A percentile compares a stretch with the other conserved stretches of the same genome.
Conservation (phyloP, 192 early-diverging fungal species). For the Podila minutissima region DNA sequence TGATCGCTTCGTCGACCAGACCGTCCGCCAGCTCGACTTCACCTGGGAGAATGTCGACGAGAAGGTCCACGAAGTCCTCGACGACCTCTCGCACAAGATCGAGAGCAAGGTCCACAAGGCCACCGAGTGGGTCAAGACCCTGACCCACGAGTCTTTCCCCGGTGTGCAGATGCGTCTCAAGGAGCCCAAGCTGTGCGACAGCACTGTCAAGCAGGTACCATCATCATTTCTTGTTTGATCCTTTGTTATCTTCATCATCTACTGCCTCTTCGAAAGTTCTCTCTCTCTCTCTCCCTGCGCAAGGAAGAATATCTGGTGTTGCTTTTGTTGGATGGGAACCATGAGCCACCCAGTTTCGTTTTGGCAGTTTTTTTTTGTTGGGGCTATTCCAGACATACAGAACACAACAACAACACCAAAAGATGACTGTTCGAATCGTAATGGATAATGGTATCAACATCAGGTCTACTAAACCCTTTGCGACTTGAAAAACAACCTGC, state of each 20-base stretch:
- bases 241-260: background rate
- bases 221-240: background rate
- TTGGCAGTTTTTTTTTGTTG: background rate
- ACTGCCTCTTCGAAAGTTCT: no score
- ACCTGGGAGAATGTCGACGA: slow-evolving; percentile 46
- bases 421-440: no score
- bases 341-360: background rate
- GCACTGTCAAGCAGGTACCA: slow-evolving; percentile 83
- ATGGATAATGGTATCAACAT: no score
- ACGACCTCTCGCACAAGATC: slow-evolving; percentile 41
- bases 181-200: slow-evolving; percentile 85
- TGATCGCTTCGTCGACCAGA: slow-evolving; percentile 44
- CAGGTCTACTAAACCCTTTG: no score
- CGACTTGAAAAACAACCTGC: no score
- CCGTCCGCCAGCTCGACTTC: slow-evolving; percentile 22
- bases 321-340: background rate
- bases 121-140: slow-evolving; percentile 51
- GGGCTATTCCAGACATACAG: background rate
- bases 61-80: slow-evolving; percentile 48
- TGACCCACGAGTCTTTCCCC: slow-evolving; percentile 72
- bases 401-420: no score
- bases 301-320: background rate
- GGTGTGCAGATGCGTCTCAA: slow-evolving; percentile 80
- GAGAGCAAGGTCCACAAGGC: slow-evolving; percentile 34
- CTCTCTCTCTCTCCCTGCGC: background rate